phyloP scores from a whole-genome alignment of 331 rosid species.

The Erythrophleum ivorense region DNA sequence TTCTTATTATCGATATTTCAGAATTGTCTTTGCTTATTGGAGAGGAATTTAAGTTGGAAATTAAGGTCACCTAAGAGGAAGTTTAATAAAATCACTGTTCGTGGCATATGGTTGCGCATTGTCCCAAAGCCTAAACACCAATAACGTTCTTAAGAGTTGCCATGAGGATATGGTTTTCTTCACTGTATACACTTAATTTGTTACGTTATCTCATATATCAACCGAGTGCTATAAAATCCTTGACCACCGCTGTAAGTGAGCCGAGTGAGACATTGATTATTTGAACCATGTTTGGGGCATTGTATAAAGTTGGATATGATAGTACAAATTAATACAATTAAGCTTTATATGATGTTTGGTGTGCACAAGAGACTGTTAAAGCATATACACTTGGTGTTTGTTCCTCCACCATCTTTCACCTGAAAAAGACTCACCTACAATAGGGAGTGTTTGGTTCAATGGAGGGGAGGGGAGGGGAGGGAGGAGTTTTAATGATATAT shows the following conservation, averaged over 20 bases:
- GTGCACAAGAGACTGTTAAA: neutral
- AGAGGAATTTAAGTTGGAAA: constrained; percentile 58
- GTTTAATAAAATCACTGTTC: neutral
- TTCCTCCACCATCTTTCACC: neutral
- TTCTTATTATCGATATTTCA: constrained; percentile 49
- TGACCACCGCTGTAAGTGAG: neutral
- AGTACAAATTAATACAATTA: neutral
- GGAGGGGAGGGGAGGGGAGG: no score
- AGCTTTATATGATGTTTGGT: neutral
- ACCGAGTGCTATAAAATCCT: neutral
- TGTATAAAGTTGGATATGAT: neutral
- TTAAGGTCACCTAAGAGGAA: constrained; percentile 35
- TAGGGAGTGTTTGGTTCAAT: no score
- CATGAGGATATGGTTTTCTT: neutral
- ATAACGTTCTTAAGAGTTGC: neutral
- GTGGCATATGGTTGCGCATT: neutral
- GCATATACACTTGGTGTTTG: neutral
- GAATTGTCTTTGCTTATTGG: constrained; percentile 61
- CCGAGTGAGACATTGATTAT: neutral
- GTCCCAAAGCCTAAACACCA: neutral
- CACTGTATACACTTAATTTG: neutral
- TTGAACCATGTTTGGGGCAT: neutral
- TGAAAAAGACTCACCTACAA: neutral
- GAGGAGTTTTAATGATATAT: no score
- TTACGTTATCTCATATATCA: neutral